Evolutionary conservation across 441 rosid genomes (phyloP).

Genomic region (Syzygium syzygioides): DNA sequence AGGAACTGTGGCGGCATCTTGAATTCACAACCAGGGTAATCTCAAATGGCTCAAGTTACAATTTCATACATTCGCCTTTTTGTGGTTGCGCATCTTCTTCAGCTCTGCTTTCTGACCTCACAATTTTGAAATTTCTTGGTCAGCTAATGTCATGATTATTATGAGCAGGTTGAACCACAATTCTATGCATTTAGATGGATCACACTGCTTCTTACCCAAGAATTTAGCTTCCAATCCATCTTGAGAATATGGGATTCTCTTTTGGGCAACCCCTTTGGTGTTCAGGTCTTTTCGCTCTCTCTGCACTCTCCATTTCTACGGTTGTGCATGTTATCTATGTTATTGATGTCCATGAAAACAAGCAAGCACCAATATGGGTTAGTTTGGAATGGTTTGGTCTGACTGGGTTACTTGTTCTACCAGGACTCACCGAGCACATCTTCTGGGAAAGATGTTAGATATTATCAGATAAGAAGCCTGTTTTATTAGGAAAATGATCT

Average conservation of each 20-base stretch:
- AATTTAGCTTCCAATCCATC: constrained; percentile 51
- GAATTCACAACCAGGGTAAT: constrained; percentile 47
- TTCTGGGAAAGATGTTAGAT: not conserved
- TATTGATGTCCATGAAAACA: not conserved
- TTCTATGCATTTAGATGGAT: constrained; percentile 78
- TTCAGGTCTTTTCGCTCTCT: constrained; percentile 39
- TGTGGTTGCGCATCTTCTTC: not conserved
- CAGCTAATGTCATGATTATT: not conserved
- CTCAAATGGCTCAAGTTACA: not conserved
- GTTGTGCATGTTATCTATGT: not conserved
- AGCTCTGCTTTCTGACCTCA: not conserved
- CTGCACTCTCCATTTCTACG: not conserved
- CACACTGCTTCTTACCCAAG: constrained; percentile 68
- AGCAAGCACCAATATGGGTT: not conserved
- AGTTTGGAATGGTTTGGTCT: not conserved
- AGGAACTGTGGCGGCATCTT: constrained; percentile 67
- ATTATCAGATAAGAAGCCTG: not conserved
- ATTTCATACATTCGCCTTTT: not conserved
- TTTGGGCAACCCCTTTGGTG: constrained; percentile 53
- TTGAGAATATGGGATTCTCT: constrained; percentile 75
- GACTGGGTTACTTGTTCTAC: not conserved
- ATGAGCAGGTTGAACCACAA: constrained; percentile 61
- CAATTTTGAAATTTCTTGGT: not conserved
- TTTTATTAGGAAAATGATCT: not conserved
- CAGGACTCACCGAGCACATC: not conserved